phyloP scores from a whole-genome alignment of 1,284 basidiomycete species.

The Papiliotrema fonsecae region DNA sequence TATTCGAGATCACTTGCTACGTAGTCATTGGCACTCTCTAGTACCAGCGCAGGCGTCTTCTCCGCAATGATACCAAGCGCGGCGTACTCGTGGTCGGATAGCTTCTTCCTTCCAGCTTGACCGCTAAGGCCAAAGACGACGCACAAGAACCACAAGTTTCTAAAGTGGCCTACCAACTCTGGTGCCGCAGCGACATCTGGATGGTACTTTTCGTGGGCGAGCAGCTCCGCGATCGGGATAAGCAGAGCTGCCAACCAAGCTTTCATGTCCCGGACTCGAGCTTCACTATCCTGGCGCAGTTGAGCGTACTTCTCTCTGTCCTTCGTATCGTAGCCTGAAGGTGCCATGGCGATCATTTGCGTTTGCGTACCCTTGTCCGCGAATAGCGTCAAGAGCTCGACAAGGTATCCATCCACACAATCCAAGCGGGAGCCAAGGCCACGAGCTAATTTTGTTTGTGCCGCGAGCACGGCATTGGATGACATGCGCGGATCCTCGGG shows the following conservation, averaged over 20 bases:
- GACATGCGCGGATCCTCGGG: slow-evolving; percentile 78
- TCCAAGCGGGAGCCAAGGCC: slow-evolving; percentile 66
- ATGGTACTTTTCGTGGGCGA: slow-evolving; percentile 70
- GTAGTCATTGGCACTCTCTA: slow-evolving; percentile 77
- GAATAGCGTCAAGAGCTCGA: slow-evolving; percentile 79
- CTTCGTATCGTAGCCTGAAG: slow-evolving; percentile 21
- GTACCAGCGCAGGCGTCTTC: slow-evolving; percentile 80
- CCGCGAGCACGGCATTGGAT: slow-evolving; percentile 81
- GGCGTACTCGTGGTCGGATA: slow-evolving; percentile 56
- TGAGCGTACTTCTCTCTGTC: slow-evolving; percentile 31
- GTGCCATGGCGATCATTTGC: slow-evolving; percentile 63
- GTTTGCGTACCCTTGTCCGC: slow-evolving; percentile 87
- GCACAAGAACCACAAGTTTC: slow-evolving; percentile 92
- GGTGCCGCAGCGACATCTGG: slow-evolving; percentile 59
- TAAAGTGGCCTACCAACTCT: slow-evolving; percentile 74
- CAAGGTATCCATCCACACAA: slow-evolving; percentile 71
- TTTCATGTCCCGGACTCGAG: slow-evolving; percentile 58
- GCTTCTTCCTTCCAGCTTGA: slow-evolving; percentile 52
- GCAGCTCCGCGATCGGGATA: slow-evolving; percentile 81
- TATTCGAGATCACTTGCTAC: slow-evolving; percentile 88
- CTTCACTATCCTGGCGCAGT: slow-evolving; percentile 24
- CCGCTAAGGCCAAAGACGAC: slow-evolving; percentile 63
- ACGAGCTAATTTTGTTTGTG: slow-evolving; percentile 79
- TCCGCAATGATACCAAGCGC: slow-evolving; percentile 75
- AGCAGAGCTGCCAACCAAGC: slow-evolving; percentile 79